Conservation (phyloP, 495 filamentous ascomycete species). For the Penicillium salamii region DNA sequence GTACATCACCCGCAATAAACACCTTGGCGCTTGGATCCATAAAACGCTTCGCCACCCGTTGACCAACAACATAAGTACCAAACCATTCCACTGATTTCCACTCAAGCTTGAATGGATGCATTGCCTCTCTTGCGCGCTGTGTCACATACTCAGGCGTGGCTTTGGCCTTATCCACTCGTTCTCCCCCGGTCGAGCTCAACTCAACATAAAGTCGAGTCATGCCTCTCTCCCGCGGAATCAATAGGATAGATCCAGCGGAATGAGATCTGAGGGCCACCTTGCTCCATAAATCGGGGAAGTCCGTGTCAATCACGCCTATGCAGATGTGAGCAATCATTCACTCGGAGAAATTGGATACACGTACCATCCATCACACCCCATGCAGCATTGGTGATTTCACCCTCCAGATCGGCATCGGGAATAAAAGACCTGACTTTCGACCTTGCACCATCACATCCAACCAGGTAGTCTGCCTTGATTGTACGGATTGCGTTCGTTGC, state of each 20-base stretch:
- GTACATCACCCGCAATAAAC: slow-evolving; percentile 81
- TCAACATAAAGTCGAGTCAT: slow-evolving; percentile 78
- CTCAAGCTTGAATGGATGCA: slow-evolving; percentile 64
- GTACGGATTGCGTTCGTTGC: slow-evolving; percentile 7
- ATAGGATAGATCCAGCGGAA: slow-evolving; percentile 68
- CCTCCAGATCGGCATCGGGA: slow-evolving; percentile 58
- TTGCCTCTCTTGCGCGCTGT: slow-evolving; percentile 60
- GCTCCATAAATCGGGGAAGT: slow-evolving; percentile 76
- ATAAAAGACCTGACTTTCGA: slow-evolving; percentile 31
- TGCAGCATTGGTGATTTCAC: slow-evolving; percentile 59
- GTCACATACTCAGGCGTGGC: slow-evolving; percentile 68
- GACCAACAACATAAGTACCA: slow-evolving; percentile 63
- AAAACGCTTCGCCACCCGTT: slow-evolving; percentile 71
- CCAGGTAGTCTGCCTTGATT: slow-evolving; percentile 25
- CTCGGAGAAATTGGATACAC: not conserved
- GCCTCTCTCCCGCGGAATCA: slow-evolving; percentile 70
- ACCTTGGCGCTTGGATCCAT: slow-evolving; percentile 59
- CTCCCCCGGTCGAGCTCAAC: slow-evolving; percentile 62
- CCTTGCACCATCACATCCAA: slow-evolving; percentile 34
- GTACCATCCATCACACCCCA: slow-evolving; percentile 76
- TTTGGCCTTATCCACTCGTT: slow-evolving; percentile 58
- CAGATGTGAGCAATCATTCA: not conserved
- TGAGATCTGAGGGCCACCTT: slow-evolving; percentile 66
- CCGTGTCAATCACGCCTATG: slow-evolving; percentile 63
- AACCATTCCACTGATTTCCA: slow-evolving; percentile 65